phyloP scores from a whole-genome alignment of 768 basidiomycete species.

The Boletellus ananiceps region DNA sequence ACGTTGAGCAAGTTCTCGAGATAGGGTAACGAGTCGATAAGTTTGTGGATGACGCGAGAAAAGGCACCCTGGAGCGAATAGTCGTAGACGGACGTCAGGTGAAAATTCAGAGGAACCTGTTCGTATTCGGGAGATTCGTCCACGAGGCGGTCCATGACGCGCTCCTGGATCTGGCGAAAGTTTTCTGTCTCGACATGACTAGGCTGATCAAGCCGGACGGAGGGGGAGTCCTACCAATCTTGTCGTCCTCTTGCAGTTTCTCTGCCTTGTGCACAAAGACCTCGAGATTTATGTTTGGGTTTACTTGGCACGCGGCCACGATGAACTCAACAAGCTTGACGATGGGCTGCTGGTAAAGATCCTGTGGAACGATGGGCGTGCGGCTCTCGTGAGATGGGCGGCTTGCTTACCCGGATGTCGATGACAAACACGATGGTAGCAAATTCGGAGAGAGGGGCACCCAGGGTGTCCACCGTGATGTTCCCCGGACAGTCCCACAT shows the following conservation, averaged over 20 bases:
- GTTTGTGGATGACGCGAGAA: conserved; percentile 82
- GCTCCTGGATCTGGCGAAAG: conserved; percentile 85
- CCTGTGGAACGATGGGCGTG: conserved; percentile 38
- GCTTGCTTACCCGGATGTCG: conserved; percentile 74
- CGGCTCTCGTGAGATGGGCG: neutral
- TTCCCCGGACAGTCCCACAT: conserved; percentile 95
- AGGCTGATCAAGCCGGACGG: neutral
- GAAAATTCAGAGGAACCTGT: conserved; percentile 76
- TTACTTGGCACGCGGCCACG: conserved; percentile 67
- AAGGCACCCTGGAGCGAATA: conserved; percentile 90
- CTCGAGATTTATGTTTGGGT: conserved; percentile 75
- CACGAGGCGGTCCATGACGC: conserved; percentile 74
- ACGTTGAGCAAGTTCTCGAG: conserved; percentile 86
- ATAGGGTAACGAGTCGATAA: conserved; percentile 79
- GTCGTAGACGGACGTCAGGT: conserved; percentile 91
- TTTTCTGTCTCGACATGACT: conserved; percentile 57
- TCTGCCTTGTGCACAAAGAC: conserved; percentile 97
- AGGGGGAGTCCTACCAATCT: conserved; percentile 56
- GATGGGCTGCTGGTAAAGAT: conserved; percentile 81
- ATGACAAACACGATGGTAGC: conserved; percentile 89
- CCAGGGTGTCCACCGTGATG: conserved; percentile 73
- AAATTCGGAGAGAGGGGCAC: conserved; percentile 70
- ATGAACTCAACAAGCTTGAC: conserved; percentile 79
- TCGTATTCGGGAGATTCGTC: conserved; percentile 76
- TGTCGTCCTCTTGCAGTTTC: conserved; percentile 85